These are phyloP conservation scores for Pythium sp. DNA, from an alignment of 352 stramenopile genomes.

Conservation along the genomic window DNA sequence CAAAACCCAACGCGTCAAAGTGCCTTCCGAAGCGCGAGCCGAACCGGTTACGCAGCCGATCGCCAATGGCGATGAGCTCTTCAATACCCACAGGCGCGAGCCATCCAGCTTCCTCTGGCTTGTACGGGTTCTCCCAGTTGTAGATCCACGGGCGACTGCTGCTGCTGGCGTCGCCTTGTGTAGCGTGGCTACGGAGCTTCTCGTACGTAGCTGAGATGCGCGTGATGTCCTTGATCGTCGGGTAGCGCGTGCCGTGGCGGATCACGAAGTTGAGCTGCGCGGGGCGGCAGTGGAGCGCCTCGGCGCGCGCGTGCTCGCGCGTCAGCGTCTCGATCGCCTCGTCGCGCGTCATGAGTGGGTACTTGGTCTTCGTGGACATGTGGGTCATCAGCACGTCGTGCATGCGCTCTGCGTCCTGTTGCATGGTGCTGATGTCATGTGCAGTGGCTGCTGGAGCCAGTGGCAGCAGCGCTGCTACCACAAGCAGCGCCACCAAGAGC, in stretches of 20 bases:
- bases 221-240: slow-evolving; percentile 75
- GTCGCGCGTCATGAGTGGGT: slow-evolving; percentile 27
- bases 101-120: slow-evolving; percentile 37
- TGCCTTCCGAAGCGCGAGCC: slow-evolving; percentile 19
- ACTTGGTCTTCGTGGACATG: slow-evolving; percentile 84
- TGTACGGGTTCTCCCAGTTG: slow-evolving; percentile 56
- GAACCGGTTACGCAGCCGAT: slow-evolving; percentile 49
- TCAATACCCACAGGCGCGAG: slow-evolving; percentile 52
- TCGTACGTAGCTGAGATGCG: slow-evolving; percentile 42
- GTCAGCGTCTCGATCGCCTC: slow-evolving; percentile 8
- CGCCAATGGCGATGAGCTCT: slow-evolving; percentile 61
- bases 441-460: neutral
- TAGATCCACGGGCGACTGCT: slow-evolving; percentile 29
- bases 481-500: neutral
- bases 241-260: slow-evolving; percentile 75
- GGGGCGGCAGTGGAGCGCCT: slow-evolving; percentile 30
- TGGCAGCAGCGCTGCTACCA: neutral
- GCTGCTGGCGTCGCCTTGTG: neutral
- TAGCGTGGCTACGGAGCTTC: slow-evolving; percentile 25
- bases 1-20: slow-evolving; percentile 38
- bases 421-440: neutral
- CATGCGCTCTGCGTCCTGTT: neutral
- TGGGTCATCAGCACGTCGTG: slow-evolving; percentile 39
- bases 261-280: slow-evolving; percentile 79
- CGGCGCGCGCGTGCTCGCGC: slow-evolving; percentile 4